phyloP scores from a whole-genome alignment of 768 basidiomycete genomes.

The Tulasnella sp. region DNA sequence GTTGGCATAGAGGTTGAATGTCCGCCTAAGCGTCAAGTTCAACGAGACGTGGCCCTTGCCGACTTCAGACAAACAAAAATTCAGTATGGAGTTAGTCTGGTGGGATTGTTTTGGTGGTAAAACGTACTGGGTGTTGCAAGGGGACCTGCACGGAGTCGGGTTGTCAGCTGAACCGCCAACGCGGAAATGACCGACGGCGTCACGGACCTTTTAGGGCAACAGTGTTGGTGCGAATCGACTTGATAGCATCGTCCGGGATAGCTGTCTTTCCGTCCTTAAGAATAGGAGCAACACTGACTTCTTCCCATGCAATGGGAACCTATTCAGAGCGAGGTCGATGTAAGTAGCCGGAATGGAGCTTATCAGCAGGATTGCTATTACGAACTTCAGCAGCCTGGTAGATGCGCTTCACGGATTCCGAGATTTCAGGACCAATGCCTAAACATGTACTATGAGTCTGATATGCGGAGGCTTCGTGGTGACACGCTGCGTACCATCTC shows the following conservation, averaged over 20 bases:
- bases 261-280: conserved; percentile 94
- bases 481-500: conserved; percentile 67
- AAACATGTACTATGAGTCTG: conserved; percentile 29
- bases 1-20: conserved; percentile 98
- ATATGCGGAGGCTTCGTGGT: conserved; percentile 13
- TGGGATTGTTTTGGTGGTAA: neutral
- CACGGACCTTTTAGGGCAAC: conserved; percentile 89
- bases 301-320: conserved; percentile 99
- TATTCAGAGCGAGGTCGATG: conserved; percentile 35
- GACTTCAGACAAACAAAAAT: conserved; percentile 47
- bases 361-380: neutral
- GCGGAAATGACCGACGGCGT: neutral
- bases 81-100: neutral
- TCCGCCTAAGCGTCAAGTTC: conserved; percentile 93
- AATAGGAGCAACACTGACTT: conserved; percentile 93
- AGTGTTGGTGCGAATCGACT: conserved; percentile 92
- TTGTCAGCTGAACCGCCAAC: neutral
- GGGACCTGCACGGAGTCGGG: conserved; percentile 56
- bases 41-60: conserved; percentile 99
- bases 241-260: conserved; percentile 88
- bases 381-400: conserved; percentile 80
- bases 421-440: conserved; percentile 99
- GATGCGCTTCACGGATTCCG: conserved; percentile 91
- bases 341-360: neutral
- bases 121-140: conserved; percentile 92